Conservation (phyloP, 2,329 filamentous ascomycete species). For the Plenodomus biglobosus region DNA sequence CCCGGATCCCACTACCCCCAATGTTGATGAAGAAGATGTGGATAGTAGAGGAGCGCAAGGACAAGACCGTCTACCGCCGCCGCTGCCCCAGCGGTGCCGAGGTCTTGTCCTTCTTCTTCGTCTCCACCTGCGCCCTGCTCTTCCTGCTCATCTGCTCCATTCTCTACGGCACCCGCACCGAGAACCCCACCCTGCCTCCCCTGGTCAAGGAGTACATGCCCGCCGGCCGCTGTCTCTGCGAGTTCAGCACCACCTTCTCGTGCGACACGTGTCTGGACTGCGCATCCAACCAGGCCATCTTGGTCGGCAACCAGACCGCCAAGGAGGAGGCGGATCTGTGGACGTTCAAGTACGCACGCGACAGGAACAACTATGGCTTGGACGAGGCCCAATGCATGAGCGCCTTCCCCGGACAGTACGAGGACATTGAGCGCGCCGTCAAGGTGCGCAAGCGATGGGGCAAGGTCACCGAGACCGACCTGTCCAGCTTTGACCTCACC, state of each 20-base stretch:
- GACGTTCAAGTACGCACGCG: constrained; percentile 34
- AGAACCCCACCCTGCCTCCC: constrained; percentile 31
- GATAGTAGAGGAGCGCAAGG: constrained; percentile 27
- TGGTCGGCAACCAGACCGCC: constrained; percentile 16
- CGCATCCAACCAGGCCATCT: constrained; percentile 26
- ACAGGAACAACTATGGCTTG: constrained; percentile 34
- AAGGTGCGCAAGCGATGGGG: constrained; percentile 24
- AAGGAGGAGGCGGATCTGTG: constrained; percentile 24
- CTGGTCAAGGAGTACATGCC: constrained; percentile 37
- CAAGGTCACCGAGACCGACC: constrained; percentile 30
- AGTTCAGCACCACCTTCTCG: constrained; percentile 35
- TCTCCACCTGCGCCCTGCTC: constrained; percentile 31
- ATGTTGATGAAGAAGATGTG: constrained; percentile 28
- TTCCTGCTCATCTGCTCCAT: constrained; percentile 38
- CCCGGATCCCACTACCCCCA: constrained; percentile 11
- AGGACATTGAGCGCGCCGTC: constrained; percentile 34
- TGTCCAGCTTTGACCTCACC: constrained; percentile 31
- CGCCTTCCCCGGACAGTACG: constrained; percentile 36
- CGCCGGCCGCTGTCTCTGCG: constrained; percentile 37
- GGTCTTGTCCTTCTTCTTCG: constrained; percentile 32
- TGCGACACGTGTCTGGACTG: constrained; percentile 40
- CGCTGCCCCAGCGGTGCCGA: constrained; percentile 28
- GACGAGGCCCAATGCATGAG: constrained; percentile 35
- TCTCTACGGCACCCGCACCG: constrained; percentile 38
- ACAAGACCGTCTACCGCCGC: constrained; percentile 33